phyloP scores from a whole-genome alignment of 257 asterid species.

The Nicotiana otophora region DNA sequence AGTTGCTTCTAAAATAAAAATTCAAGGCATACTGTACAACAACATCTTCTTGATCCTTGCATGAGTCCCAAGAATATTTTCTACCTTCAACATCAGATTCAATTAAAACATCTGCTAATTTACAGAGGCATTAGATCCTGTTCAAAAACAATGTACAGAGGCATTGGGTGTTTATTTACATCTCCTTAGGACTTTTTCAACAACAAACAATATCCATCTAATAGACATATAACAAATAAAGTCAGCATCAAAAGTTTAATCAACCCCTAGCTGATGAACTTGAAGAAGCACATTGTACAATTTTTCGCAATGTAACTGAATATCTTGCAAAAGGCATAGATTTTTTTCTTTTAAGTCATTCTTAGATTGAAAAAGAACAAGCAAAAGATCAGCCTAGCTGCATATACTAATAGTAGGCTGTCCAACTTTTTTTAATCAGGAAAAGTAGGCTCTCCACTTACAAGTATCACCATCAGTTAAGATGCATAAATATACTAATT shows the following conservation, averaged over 20 bases:
- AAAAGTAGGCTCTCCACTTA: background rate
- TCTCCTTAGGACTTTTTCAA: background rate
- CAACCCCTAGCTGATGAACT: background rate
- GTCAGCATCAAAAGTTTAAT: background rate
- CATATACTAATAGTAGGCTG: background rate
- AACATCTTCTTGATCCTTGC: background rate
- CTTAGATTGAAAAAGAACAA: background rate
- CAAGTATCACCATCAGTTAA: background rate
- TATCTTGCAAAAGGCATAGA: background rate
- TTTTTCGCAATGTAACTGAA: background rate
- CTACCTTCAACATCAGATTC: background rate
- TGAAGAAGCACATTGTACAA: background rate
- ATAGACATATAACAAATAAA: background rate
- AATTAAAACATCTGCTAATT: background rate
- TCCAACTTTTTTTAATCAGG: background rate
- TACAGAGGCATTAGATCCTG: background rate
- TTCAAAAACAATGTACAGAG: background rate
- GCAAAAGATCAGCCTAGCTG: background rate
- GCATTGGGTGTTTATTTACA: background rate
- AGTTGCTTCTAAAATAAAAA: background rate
- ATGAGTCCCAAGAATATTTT: background rate
- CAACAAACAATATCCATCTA: background rate
- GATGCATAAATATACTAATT: background rate
- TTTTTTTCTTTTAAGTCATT: background rate
- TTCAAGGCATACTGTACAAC: background rate